A percentile compares a stretch with the other conserved stretches of the same genome.
phyloP scores from a whole-genome alignment of 2,329 filamentous ascomycete genomes.

The Colletotrichum salicis region DNA sequence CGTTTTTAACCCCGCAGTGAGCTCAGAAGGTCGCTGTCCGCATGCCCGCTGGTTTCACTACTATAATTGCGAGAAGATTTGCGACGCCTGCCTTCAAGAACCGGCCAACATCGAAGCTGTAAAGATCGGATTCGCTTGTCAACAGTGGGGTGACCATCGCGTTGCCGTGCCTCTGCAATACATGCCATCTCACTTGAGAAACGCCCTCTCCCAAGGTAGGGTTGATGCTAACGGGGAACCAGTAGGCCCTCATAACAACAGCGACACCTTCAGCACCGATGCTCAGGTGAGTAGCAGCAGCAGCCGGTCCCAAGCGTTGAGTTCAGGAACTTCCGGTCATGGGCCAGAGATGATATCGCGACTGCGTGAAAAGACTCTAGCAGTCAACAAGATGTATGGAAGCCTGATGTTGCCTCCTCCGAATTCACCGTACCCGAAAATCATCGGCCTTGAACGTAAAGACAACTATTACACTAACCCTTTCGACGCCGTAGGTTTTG shows the following conservation, averaged over 20 bases:
- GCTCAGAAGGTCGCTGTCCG: neutral
- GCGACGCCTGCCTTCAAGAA: neutral
- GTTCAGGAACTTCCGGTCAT: neutral
- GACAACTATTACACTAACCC: neutral
- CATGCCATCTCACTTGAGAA: slow-evolving; percentile 1
- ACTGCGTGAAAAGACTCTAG: neutral
- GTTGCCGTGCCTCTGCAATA: slow-evolving; percentile 10
- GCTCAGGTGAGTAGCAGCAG: neutral
- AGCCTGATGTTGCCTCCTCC: neutral
- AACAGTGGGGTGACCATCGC: neutral
- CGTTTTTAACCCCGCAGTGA: neutral
- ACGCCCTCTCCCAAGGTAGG: neutral
- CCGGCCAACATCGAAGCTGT: neutral
- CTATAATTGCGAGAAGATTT: neutral
- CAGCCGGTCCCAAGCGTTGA: neutral
- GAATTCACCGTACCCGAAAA: neutral
- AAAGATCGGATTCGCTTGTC: neutral
- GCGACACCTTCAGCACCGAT: neutral
- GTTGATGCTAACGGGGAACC: neutral
- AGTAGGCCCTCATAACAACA: neutral
- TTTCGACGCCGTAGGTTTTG: neutral
- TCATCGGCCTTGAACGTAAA: neutral
- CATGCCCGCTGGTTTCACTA: too few species aligned
- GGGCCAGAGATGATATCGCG: neutral
- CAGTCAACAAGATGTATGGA: neutral